phyloP scores from a whole-genome alignment of 140 eudicot species.

The Bidens hawaiensis region DNA sequence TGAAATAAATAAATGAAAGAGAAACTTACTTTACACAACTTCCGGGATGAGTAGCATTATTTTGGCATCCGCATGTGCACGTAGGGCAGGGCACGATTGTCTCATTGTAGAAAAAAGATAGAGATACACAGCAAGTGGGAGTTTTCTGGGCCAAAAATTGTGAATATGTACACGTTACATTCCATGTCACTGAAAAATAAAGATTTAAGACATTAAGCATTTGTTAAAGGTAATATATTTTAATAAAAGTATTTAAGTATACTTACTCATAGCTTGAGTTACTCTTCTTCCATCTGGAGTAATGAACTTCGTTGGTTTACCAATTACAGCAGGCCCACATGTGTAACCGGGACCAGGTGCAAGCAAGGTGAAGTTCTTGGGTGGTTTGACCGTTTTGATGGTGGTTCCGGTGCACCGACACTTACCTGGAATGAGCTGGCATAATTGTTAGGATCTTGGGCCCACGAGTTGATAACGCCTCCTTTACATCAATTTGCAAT shows the following conservation, averaged over 20 bases:
- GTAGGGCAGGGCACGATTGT: conserved; percentile 82
- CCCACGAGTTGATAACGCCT: conserved; percentile 81
- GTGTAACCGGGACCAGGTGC: conserved; percentile 92
- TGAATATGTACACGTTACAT: conserved; percentile 85
- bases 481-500: conserved; percentile 91
- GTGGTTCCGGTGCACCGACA: conserved; percentile 87
- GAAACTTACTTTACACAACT: conserved; percentile 70
- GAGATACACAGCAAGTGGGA: conserved; percentile 86
- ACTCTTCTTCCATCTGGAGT: conserved; percentile 69
- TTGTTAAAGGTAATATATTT: background rate
- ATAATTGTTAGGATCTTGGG: conserved; percentile 63
- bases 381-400: conserved; percentile 71
- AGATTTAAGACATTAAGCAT: conserved; percentile 12
- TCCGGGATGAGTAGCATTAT: conserved; percentile 57
- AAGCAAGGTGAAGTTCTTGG: conserved; percentile 69
- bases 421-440: conserved; percentile 78
- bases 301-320: conserved; percentile 50
- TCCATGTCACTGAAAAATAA: conserved; percentile 84
- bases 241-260: background rate
- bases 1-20: background rate
- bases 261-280: conserved; percentile 92
- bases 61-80: conserved; percentile 89
- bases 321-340: conserved; percentile 82
- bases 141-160: conserved; percentile 81
- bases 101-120: conserved; percentile 84